phyloP scores from a whole-genome alignment of 2,329 filamentous ascomycete genomes.

The Ceratocystis diversiconidia region DNA sequence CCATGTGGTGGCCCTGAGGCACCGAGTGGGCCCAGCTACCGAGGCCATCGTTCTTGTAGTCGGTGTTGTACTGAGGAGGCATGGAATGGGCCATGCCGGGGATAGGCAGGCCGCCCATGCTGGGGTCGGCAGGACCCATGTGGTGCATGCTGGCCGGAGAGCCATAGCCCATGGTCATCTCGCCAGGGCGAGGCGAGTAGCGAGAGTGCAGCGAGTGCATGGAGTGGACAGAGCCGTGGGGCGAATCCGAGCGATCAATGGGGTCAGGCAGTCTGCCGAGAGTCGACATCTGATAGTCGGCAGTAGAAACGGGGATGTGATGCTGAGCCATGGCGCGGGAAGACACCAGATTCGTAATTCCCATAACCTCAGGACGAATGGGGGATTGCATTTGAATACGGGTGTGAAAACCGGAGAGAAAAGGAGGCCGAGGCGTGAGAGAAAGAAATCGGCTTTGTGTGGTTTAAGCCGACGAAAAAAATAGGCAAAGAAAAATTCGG shows the following conservation, averaged over 20 bases:
- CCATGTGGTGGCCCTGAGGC: slow-evolving; percentile 11
- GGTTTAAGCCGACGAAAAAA: background rate
- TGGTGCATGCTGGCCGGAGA: slow-evolving; percentile 39
- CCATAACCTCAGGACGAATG: slow-evolving; percentile 20
- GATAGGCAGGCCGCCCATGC: slow-evolving; percentile 28
- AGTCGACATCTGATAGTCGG: slow-evolving; percentile 22
- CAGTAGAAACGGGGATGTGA: slow-evolving; percentile 21
- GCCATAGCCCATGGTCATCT: slow-evolving; percentile 30
- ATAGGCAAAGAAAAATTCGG: background rate
- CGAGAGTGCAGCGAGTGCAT: slow-evolving; percentile 43
- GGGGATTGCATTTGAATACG: slow-evolving; percentile 19
- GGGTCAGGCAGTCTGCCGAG: slow-evolving; percentile 22
- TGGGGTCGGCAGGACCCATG: slow-evolving; percentile 29
- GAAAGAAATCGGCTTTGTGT: background rate
- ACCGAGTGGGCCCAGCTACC: slow-evolving; percentile 13
- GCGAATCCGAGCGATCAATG: slow-evolving; percentile 42
- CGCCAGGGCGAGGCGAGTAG: slow-evolving; percentile 29
- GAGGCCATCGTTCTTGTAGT: slow-evolving; percentile 17
- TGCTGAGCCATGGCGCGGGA: slow-evolving; percentile 19
- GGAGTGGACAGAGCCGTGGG: slow-evolving; percentile 46
- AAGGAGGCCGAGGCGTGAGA: background rate
- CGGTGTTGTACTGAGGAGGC: slow-evolving; percentile 18
- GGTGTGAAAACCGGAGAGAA: background rate
- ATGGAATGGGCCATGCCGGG: slow-evolving; percentile 20
- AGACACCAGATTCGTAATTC: slow-evolving; percentile 20